A percentile compares a stretch with the other conserved stretches of the same genome.
phyloP scores from a whole-genome alignment of 2,329 filamentous ascomycete genomes.

The Talaromyces sp. region DNA sequence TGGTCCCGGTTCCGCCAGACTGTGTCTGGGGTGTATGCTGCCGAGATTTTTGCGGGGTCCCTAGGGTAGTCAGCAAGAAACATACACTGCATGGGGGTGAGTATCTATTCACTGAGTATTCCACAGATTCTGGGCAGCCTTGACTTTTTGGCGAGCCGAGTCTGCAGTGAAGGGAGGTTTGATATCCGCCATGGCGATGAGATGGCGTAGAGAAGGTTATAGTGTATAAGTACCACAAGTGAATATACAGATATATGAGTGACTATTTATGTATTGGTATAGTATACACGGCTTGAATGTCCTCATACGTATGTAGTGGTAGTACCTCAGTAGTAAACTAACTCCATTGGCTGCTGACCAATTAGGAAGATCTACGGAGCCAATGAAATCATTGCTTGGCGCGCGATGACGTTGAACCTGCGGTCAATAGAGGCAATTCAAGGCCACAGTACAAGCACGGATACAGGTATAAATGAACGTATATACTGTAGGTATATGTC shows the following conservation, averaged over 20 bases:
- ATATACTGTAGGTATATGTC: no score
- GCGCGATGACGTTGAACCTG: background rate
- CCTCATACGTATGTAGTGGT: no score
- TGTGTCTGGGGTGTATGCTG: conserved; percentile 68
- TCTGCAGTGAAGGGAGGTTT: conserved; percentile 69
- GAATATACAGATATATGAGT: background rate
- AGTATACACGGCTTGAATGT: background rate
- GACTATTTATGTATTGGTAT: background rate
- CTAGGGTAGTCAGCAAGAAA: conserved; percentile 34
- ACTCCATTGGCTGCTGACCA: background rate
- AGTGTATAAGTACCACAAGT: background rate
- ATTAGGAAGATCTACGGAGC: conserved; percentile 8
- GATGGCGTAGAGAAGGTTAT: background rate
- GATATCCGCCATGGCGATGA: conserved; percentile 30
- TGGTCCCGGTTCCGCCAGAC: conserved; percentile 73
- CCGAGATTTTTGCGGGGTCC: conserved; percentile 58
- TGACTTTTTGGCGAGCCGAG: conserved; percentile 69
- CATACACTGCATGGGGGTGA: background rate
- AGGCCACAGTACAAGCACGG: background rate
- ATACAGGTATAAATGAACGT: background rate
- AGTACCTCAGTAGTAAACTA: no score
- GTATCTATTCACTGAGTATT: conserved; percentile 59
- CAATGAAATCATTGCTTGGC: background rate
- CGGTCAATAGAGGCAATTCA: no score
- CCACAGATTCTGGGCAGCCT: conserved; percentile 77